Conservation (phyloP, 805 yeast genomes). For the Clavispora fructus region DNA sequence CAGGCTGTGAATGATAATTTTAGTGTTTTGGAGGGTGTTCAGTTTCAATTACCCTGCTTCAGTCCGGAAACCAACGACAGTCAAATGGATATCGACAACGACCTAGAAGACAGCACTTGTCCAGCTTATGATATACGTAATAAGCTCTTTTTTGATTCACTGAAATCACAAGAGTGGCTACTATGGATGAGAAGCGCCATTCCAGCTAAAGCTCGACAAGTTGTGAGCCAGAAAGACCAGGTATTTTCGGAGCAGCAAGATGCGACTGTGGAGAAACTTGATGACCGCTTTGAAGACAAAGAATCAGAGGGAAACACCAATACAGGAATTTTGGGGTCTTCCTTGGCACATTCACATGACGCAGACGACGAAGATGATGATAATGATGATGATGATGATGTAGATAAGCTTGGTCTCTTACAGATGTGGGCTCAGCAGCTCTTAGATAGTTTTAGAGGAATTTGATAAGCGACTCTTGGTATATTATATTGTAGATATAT, state of each 20-base stretch:
- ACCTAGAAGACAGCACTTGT: neutral
- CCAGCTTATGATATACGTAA: neutral
- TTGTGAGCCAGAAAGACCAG: conserved; percentile 19
- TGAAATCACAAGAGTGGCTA: conserved; percentile 14
- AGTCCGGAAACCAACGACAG: neutral
- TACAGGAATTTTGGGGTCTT: conserved; percentile 10
- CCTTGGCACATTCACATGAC: neutral
- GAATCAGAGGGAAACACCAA: conserved; percentile 3
- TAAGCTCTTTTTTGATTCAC: neutral
- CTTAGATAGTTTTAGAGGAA: neutral
- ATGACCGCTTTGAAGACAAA: neutral
- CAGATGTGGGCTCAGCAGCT: conserved; percentile 9
- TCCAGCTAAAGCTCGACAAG: conserved; percentile 22
- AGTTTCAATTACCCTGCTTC: neutral
- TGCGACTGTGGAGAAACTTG: neutral
- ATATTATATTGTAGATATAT: too few relatives aligned
- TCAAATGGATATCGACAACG: conserved; percentile 5
- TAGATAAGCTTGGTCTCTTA: conserved; percentile 5
- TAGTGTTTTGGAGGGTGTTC: neutral
- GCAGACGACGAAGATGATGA: conserved; percentile 15
- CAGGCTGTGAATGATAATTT: conserved; percentile 12
- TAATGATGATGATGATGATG: conserved; percentile 18
- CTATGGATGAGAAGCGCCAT: conserved; percentile 19
- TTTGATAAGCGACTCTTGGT: neutral
- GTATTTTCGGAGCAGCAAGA: conserved; percentile 8